These are phyloP conservation scores for Kwoniella dendrophila DNA, from an alignment of 768 basidiomycete genomes.

Conservation along the genomic window DNA sequence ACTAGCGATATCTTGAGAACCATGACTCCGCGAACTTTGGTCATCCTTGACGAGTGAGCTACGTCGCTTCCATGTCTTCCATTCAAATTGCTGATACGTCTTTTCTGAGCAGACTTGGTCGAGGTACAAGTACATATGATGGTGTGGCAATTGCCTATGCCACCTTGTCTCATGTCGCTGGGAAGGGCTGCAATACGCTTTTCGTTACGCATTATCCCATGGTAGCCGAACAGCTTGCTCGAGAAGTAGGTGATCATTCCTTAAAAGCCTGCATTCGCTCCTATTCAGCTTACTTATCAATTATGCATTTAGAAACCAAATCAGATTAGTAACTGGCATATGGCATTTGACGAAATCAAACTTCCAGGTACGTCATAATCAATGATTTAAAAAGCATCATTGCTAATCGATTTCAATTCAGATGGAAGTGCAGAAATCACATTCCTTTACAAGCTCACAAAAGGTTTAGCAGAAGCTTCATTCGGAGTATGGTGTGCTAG, in stretches of 20 bases:
- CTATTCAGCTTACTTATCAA: neutral
- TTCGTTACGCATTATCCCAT: constrained; percentile 96
- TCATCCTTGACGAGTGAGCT: constrained; percentile 73
- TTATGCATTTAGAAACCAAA: constrained; percentile 35
- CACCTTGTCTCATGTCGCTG: constrained; percentile 44
- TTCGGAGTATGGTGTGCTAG: constrained; percentile 90
- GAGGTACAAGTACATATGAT: constrained; percentile 72
- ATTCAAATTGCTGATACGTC: neutral
- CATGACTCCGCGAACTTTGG: constrained; percentile 73
- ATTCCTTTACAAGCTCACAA: constrained; percentile 77
- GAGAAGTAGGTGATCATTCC: constrained; percentile 25
- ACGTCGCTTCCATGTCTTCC: neutral
- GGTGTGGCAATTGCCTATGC: constrained; percentile 61
- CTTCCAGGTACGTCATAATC: constrained; percentile 58
- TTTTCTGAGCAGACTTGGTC: constrained; percentile 37
- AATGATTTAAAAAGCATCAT: neutral
- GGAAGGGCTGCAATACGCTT: constrained; percentile 57
- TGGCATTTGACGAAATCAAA: constrained; percentile 74
- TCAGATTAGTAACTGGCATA: constrained; percentile 70
- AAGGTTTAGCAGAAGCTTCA: constrained; percentile 74
- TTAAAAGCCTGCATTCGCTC: neutral
- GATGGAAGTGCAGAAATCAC: constrained; percentile 78
- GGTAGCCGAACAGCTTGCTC: constrained; percentile 61
- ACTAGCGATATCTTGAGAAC: constrained; percentile 83
- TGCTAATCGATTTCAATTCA: neutral